Percentiles rank a stretch among this genome's conserved stretches.
Evolutionary conservation across 1,284 basidiomycete genomes (phyloP).

Genomic region (Cryptococcus hybrid): DNA sequence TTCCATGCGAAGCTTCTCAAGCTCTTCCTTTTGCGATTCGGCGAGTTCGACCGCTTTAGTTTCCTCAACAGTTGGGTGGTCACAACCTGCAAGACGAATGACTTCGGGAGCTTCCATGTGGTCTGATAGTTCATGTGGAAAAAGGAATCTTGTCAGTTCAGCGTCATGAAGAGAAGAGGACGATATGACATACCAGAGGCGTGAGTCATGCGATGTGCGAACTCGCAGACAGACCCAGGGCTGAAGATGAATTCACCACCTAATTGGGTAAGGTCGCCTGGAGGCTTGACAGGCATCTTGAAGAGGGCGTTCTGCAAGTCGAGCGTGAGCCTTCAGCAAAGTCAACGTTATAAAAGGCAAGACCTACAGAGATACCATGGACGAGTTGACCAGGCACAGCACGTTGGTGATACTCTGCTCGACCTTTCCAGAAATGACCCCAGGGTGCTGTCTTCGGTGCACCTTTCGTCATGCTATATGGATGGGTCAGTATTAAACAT

Average conservation of each 20-base stretch:
- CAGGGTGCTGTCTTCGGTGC: conserved; percentile 34
- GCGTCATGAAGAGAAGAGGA: background rate
- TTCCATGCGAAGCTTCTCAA: conserved; percentile 10
- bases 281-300: conserved; percentile 32
- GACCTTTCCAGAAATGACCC: conserved; percentile 33
- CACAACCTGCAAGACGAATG: conserved; percentile 30
- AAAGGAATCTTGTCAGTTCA: background rate
- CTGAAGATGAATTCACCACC: conserved; percentile 49
- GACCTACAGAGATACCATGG: conserved; percentile 32
- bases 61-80: conserved; percentile 23
- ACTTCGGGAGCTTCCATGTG: conserved; percentile 50
- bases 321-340: background rate
- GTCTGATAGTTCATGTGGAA: conserved; percentile 21
- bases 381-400: conserved; percentile 34
- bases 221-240: conserved; percentile 39
- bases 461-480: conserved; percentile 11
- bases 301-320: conserved; percentile 36
- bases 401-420: conserved; percentile 41
- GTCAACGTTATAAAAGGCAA: background rate
- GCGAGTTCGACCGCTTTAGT: conserved; percentile 18
- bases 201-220: conserved; percentile 50
- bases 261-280: conserved; percentile 43
- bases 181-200: conserved; percentile 31
- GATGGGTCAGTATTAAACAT: conserved; percentile 2
- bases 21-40: conserved; percentile 24